phyloP scores from a whole-genome alignment of 2,329 filamentous ascomycete species.

The Cladosporium sp. region DNA sequence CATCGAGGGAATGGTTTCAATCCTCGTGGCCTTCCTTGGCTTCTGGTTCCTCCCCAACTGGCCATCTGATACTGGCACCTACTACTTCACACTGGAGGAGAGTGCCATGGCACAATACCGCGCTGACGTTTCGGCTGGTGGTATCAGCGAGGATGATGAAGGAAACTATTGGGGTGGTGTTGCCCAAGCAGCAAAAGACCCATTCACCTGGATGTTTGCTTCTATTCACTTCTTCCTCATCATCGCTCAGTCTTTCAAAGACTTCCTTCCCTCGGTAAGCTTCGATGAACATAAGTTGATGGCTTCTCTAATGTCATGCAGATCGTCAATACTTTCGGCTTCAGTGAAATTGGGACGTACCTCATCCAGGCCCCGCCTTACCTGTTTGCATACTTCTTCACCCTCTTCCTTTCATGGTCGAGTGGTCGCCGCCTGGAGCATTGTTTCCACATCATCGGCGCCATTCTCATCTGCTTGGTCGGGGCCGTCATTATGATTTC shows the following conservation, averaged over 20 bases:
- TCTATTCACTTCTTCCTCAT: constrained; percentile 35
- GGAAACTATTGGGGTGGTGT: constrained; percentile 25
- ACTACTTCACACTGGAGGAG: constrained; percentile 49
- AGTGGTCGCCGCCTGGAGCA: constrained; percentile 29
- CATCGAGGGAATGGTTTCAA: constrained; percentile 55
- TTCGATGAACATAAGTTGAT: constrained; percentile 29
- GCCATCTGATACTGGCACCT: constrained; percentile 43
- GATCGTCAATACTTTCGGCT: constrained; percentile 64
- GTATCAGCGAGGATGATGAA: constrained; percentile 40
- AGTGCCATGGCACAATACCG: constrained; percentile 32
- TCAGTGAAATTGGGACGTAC: constrained; percentile 53
- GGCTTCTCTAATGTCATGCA: constrained; percentile 18
- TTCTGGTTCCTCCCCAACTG: constrained; percentile 54
- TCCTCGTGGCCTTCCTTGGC: constrained; percentile 49
- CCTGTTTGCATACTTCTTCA: constrained; percentile 27
- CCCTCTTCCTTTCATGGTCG: constrained; percentile 24
- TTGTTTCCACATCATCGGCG: constrained; percentile 27
- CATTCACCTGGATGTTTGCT: constrained; percentile 28
- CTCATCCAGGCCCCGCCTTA: constrained; percentile 42
- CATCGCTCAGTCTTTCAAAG: constrained; percentile 20
- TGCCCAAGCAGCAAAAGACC: constrained; percentile 14
- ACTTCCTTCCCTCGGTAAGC: constrained; percentile 14
- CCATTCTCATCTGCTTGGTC: constrained; percentile 22
- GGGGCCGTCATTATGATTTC: constrained; percentile 28
- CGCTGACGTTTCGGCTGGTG: constrained; percentile 39